Percentiles rank a stretch among this genome's conserved stretches.
phyloP scores from a whole-genome alignment of 75 land plant species.

The Picea glauca region DNA sequence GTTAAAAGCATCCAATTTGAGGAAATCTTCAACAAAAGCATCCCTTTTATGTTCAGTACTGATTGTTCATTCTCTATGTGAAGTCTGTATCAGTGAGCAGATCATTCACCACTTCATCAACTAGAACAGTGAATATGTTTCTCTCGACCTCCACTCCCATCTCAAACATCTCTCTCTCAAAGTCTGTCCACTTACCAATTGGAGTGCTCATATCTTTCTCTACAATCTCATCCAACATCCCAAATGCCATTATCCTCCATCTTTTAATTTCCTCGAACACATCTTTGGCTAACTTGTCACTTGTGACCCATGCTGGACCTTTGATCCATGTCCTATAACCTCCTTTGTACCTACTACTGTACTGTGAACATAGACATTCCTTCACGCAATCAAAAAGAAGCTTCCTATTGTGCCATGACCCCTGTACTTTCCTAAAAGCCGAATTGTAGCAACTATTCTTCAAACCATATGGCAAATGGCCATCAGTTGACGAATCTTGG shows the following conservation, averaged over 20 bases:
- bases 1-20: too few relatives aligned
- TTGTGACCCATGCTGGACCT: conserved; percentile 18
- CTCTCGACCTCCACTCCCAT: conserved; percentile 48
- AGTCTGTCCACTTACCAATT: conserved; percentile 64
- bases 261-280: conserved; percentile 37
- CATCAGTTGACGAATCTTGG: conserved; percentile 5
- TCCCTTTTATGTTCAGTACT: too few relatives aligned
- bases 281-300: conserved; percentile 28
- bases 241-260: conserved; percentile 40
- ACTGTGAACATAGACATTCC: conserved; percentile 34
- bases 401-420: conserved; percentile 26
- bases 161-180: conserved; percentile 55
- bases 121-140: conserved; percentile 28
- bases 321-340: conserved; percentile 37
- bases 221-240: conserved; percentile 67
- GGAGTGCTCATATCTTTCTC: conserved; percentile 70
- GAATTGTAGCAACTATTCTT: background rate
- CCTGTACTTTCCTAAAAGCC: background rate
- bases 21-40: too few relatives aligned
- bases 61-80: too few relatives aligned
- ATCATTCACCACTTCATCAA: conserved; percentile 66
- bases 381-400: conserved; percentile 48
- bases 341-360: conserved; percentile 17
- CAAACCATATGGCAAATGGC: background rate
- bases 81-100: conserved; percentile 3